Evolutionary conservation across 2,329 filamentous ascomycete species (phyloP).

Genomic region (Paecilomyces fulvus): DNA sequence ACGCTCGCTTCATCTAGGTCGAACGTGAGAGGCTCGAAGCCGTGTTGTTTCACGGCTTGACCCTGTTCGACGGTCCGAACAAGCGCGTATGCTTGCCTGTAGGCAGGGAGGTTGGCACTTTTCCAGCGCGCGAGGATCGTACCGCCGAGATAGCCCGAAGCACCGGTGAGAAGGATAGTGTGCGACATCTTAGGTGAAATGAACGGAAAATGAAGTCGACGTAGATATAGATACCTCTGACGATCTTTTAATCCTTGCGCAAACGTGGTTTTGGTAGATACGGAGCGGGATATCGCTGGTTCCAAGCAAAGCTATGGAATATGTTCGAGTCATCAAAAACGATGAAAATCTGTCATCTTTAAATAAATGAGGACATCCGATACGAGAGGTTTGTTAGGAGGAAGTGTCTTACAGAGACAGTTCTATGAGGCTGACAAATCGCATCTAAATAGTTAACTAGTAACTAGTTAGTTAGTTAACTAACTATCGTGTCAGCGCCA

Average conservation of each 20-base stretch:
- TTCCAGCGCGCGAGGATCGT: slow-evolving; percentile 37
- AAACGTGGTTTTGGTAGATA: not conserved
- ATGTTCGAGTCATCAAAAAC: not conserved
- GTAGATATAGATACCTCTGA: not conserved
- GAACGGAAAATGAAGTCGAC: not conserved
- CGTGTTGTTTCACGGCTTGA: slow-evolving; percentile 36
- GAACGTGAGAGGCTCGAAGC: slow-evolving; percentile 35
- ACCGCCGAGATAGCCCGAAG: slow-evolving; percentile 47
- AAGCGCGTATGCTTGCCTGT: slow-evolving; percentile 40
- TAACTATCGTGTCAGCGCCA: no score
- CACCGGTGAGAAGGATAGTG: slow-evolving; percentile 45
- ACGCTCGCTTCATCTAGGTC: slow-evolving; percentile 32
- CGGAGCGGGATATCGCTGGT: not conserved
- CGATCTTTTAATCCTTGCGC: not conserved
- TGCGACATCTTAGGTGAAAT: slow-evolving; percentile 8
- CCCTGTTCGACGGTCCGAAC: slow-evolving; percentile 41
- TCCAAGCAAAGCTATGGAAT: not conserved
- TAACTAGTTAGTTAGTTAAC: no score
- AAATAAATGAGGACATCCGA: not conserved
- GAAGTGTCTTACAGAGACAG: not conserved
- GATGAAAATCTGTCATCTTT: not conserved
- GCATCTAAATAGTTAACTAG: no score
- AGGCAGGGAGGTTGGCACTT: slow-evolving; percentile 30
- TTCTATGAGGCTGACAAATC: not conserved
- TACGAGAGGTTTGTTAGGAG: not conserved